Evolutionary conservation across 2,329 filamentous ascomycete species (phyloP).

Genomic region (Trichophaea hybrida): DNA sequence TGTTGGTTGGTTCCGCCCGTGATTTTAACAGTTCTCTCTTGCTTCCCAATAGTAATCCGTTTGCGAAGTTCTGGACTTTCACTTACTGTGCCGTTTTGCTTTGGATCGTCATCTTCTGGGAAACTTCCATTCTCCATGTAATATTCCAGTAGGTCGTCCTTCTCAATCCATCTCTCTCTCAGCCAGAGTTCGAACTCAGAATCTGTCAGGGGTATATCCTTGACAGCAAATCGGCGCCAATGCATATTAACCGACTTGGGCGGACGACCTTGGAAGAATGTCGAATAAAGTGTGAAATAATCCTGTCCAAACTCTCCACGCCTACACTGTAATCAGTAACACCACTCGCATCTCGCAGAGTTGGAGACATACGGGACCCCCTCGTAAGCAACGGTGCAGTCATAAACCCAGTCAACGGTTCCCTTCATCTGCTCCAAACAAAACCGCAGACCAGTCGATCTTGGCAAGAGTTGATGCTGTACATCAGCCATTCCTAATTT

Average conservation of each 20-base stretch:
- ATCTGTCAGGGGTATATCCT: conserved; percentile 65
- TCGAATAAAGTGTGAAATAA: conserved; percentile 72
- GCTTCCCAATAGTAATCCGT: conserved; percentile 10
- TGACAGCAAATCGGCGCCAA: conserved; percentile 73
- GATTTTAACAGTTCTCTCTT: conserved; percentile 7
- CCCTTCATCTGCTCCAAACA: conserved; percentile 61
- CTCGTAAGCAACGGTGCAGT: conserved; percentile 92
- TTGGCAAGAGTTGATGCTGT: conserved; percentile 59
- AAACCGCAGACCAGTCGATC: conserved; percentile 68
- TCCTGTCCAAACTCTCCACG: conserved; percentile 78
- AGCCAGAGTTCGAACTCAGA: conserved; percentile 75
- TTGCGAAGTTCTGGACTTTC: conserved; percentile 3
- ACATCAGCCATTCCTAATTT: conserved; percentile 60
- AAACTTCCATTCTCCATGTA: conserved; percentile 67
- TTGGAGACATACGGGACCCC: conserved; percentile 61
- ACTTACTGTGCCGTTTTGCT: background rate
- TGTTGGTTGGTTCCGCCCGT: conserved; percentile 12
- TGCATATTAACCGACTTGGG: conserved; percentile 95
- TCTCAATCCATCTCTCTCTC: conserved; percentile 74
- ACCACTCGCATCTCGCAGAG: conserved; percentile 18
- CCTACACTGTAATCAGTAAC: conserved; percentile 32
- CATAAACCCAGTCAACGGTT: conserved; percentile 64
- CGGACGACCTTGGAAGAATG: conserved; percentile 74
- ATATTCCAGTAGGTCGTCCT: conserved; percentile 75
- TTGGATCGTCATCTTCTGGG: conserved; percentile 46